A percentile compares a stretch with the other conserved stretches of the same genome.
Evolutionary conservation across 1,284 basidiomycete genomes (phyloP).

Genomic region (Ganoderma sp.): DNA sequence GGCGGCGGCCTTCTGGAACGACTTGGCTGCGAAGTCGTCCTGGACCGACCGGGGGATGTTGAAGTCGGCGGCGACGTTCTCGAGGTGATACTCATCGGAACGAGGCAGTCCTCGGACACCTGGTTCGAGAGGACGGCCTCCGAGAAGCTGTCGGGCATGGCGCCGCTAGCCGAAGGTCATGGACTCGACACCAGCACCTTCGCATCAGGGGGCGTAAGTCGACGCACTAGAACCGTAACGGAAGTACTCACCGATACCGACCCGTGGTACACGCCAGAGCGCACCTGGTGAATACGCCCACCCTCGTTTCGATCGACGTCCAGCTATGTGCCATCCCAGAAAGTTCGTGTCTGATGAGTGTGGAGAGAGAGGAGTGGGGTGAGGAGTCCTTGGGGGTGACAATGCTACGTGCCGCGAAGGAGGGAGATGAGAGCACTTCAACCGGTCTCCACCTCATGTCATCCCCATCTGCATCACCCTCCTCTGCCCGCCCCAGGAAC

Average conservation of each 20-base stretch:
- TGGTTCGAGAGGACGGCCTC: slow-evolving; percentile 80
- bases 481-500: too few relatives aligned
- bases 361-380: too few relatives aligned
- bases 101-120: slow-evolving; percentile 89
- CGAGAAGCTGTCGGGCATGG: slow-evolving; percentile 78
- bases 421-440: too few relatives aligned
- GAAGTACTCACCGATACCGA: slow-evolving; percentile 81
- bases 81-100: slow-evolving; percentile 99
- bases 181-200: slow-evolving; percentile 93
- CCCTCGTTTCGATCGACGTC: too few relatives aligned
- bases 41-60: slow-evolving; percentile 76
- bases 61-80: slow-evolving; percentile 90
- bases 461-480: too few relatives aligned
- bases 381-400: too few relatives aligned
- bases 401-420: too few relatives aligned
- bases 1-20: slow-evolving; percentile 85
- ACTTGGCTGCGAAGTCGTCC: slow-evolving; percentile 87
- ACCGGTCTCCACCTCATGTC: too few relatives aligned
- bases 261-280: too few relatives aligned
- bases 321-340: too few relatives aligned
- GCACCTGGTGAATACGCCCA: too few relatives aligned
- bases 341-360: too few relatives aligned
- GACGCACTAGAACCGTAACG: not conserved
- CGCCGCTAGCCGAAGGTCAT: slow-evolving; percentile 89
- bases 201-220: not conserved